A percentile compares a stretch with the other conserved stretches of the same genome.
phyloP scores from a whole-genome alignment of 1,284 basidiomycete genomes.

The Mycena citricolor region DNA sequence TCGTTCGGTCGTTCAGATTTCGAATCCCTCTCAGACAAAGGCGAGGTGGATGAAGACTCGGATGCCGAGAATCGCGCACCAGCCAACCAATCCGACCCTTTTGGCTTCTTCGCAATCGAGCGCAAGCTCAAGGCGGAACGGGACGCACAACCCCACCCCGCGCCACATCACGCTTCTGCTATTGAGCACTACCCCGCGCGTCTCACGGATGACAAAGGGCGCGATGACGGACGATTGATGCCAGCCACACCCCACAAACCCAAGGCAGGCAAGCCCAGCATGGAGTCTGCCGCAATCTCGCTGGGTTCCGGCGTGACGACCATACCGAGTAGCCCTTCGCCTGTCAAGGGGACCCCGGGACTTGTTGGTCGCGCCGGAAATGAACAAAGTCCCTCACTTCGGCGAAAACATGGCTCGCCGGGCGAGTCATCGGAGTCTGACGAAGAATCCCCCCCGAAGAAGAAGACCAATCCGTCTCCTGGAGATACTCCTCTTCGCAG shows the following conservation, averaged over 20 bases:
- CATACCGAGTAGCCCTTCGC: constrained; percentile 36
- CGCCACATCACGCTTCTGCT: constrained; percentile 14
- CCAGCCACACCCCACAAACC: constrained; percentile 38
- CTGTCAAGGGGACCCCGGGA: constrained; percentile 7
- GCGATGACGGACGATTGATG: constrained; percentile 20
- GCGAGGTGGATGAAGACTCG: constrained; percentile 11
- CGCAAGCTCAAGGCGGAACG: constrained; percentile 40
- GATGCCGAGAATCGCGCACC: constrained; percentile 16
- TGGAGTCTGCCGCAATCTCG: constrained; percentile 28
- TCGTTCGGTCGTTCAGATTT: constrained; percentile 9
- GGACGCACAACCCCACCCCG: constrained; percentile 10
- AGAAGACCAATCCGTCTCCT: too few species aligned
- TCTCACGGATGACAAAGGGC: constrained; percentile 26
- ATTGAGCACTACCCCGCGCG: too few species aligned
- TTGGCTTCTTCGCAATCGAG: constrained; percentile 46
- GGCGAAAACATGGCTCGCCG: background rate
- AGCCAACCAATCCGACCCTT: constrained; percentile 36
- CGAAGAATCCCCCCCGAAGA: constrained; percentile 17
- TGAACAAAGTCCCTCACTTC: too few species aligned
- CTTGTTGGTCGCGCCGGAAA: too few species aligned
- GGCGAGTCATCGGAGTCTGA: constrained; percentile 20
- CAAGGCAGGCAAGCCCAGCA: constrained; percentile 17
- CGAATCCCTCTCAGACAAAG: constrained; percentile 6
- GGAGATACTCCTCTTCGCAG: too few species aligned
- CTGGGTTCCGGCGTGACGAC: constrained; percentile 31